phyloP scores from a whole-genome alignment of 75 land plant species.

The Pseudotsuga menziesii region DNA sequence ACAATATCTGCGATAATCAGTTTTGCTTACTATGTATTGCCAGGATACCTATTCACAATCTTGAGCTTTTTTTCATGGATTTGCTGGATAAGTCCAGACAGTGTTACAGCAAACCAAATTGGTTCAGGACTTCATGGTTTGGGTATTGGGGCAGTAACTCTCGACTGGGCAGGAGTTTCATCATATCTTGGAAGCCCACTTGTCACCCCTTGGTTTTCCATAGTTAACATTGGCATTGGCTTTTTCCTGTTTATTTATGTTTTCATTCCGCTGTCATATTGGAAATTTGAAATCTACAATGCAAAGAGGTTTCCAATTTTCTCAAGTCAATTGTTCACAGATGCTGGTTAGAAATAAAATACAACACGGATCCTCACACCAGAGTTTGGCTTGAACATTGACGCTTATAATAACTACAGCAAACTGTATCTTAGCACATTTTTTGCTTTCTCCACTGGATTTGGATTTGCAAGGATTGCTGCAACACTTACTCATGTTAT shows the following conservation, averaged over 20 bases:
- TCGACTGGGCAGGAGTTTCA: slow-evolving; percentile 23
- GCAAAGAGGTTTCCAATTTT: slow-evolving; percentile 32
- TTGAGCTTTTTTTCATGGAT: slow-evolving; percentile 29
- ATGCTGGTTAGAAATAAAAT: slow-evolving; percentile 14
- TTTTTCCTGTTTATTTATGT: slow-evolving; percentile 22
- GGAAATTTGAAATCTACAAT: slow-evolving; percentile 13
- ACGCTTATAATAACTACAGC: slow-evolving; percentile 14
- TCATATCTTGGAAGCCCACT: slow-evolving; percentile 31
- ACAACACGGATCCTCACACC: slow-evolving; percentile 1
- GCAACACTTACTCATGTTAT: slow-evolving; percentile 29
- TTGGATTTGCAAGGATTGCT: slow-evolving; percentile 25
- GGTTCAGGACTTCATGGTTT: slow-evolving; percentile 32
- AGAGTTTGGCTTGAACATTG: slow-evolving; percentile 11
- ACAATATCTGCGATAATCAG: slow-evolving; percentile 15
- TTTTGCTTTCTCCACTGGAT: slow-evolving; percentile 25
- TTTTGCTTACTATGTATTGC: slow-evolving; percentile 24
- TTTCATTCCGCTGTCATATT: slow-evolving; percentile 18
- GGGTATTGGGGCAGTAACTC: slow-evolving; percentile 18
- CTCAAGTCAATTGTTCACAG: slow-evolving; percentile 17
- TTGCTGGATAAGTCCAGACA: slow-evolving; percentile 23
- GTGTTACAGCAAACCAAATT: slow-evolving; percentile 22
- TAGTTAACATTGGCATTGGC: slow-evolving; percentile 21
- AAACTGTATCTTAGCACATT: slow-evolving; percentile 21
- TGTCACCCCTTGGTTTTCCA: slow-evolving; percentile 27
- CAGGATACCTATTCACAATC: slow-evolving; percentile 21